These are phyloP conservation scores for Euphorbia celastroides DNA, from an alignment of 441 rosid species.

Conservation along the genomic window DNA sequence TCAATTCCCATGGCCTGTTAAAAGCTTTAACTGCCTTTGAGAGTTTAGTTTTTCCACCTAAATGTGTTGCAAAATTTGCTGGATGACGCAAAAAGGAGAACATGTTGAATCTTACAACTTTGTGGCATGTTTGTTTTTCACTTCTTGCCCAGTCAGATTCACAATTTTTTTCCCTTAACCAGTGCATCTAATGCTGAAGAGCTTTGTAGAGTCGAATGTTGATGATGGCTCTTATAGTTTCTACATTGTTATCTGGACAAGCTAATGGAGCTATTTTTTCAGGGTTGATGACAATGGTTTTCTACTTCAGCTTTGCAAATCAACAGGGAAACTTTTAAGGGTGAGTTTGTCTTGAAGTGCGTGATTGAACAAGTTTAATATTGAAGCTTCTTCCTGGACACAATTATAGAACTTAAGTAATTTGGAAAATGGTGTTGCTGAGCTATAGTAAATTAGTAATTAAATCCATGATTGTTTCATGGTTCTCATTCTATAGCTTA, in stretches of 20 bases:
- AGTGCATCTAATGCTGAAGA: not conserved
- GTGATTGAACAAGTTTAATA: not conserved
- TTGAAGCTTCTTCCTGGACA: not conserved
- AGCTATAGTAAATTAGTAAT: slow-evolving; percentile 5
- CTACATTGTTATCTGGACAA: not conserved
- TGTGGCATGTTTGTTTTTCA: not conserved
- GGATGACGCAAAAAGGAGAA: not conserved
- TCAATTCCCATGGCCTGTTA: not conserved
- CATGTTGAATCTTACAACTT: not conserved
- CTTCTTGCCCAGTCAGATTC: not conserved
- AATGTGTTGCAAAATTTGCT: not conserved
- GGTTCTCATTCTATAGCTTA: not conserved
- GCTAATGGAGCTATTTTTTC: slow-evolving; percentile 13
- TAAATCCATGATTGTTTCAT: not conserved
- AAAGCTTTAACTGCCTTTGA: not conserved
- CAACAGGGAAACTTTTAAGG: slow-evolving; percentile 76
- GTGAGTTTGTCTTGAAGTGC: slow-evolving; percentile 28
- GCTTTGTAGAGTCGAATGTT: not conserved
- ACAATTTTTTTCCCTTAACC: not conserved
- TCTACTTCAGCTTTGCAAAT: slow-evolving; percentile 73
- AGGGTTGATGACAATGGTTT: slow-evolving; percentile 87
- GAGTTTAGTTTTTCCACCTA: not conserved
- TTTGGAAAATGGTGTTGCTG: not conserved
- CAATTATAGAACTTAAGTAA: not conserved
- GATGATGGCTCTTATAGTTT: not conserved